Evolutionary conservation across 352 stramenopile genomes (phyloP).

Genomic region (Blastocystis sp.): DNA sequence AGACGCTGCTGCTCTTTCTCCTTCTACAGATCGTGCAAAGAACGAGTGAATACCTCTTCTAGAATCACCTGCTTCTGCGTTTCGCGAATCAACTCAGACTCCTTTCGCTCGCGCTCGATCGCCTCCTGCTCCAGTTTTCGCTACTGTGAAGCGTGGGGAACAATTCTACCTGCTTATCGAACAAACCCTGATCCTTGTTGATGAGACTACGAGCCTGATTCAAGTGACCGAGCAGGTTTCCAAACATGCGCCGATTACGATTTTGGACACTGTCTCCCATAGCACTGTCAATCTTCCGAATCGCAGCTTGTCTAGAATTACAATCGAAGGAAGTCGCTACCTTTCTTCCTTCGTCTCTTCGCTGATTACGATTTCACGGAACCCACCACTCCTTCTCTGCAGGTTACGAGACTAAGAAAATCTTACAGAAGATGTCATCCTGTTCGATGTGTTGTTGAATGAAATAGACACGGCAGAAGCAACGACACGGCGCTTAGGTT

Average conservation of each 20-base stretch:
- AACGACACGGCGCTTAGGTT: constrained; percentile 32
- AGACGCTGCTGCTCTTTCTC: constrained; percentile 2
- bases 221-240: constrained; percentile 37
- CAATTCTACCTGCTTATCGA: background rate
- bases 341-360: constrained; percentile 33
- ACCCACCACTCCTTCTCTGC: background rate
- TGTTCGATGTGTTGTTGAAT: background rate
- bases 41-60: background rate
- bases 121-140: constrained; percentile 50
- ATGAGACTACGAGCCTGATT: constrained; percentile 19
- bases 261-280: constrained; percentile 16
- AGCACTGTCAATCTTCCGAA: background rate
- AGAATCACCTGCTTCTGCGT: constrained; percentile 21
- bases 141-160: background rate
- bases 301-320: constrained; percentile 21
- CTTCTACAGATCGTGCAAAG: background rate
- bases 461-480: constrained; percentile 7
- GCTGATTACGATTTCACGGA: constrained; percentile 10
- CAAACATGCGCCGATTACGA: constrained; percentile 28
- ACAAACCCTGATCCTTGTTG: constrained; percentile 11
- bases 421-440: background rate
- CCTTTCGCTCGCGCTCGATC: constrained; percentile 11
- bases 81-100: constrained; percentile 25
- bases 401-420: background rate
- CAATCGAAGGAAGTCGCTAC: background rate